phyloP scores from a whole-genome alignment of 1,139 yeast genomes.

The Kodamaea plutei region DNA sequence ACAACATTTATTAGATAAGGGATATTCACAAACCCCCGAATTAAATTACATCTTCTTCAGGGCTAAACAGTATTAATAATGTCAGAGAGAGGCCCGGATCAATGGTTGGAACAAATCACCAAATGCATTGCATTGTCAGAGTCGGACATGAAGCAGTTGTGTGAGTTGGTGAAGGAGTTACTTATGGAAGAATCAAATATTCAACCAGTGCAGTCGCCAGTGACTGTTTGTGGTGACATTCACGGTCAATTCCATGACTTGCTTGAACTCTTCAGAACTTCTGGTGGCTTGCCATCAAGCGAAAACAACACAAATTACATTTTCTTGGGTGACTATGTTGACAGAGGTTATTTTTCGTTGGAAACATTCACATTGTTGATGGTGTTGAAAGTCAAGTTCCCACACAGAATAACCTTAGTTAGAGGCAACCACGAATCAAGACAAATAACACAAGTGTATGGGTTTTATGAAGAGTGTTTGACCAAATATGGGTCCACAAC shows the following conservation, averaged over 20 bases:
- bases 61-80: no score
- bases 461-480: constrained; percentile 86
- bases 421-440: constrained; percentile 94
- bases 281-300: constrained; percentile 81
- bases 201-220: constrained; percentile 95
- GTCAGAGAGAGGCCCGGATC: constrained; percentile 88
- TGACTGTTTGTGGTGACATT: constrained; percentile 96
- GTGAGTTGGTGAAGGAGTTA: constrained; percentile 64
- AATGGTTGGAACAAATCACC: constrained; percentile 91
- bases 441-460: constrained; percentile 94
- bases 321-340: constrained; percentile 94
- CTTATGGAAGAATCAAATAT: constrained; percentile 53
- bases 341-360: constrained; percentile 89
- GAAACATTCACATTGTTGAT: constrained; percentile 90
- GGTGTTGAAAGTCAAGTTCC: constrained; percentile 85
- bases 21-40: no score
- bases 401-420: constrained; percentile 80
- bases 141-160: constrained; percentile 91
- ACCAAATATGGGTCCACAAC: constrained; percentile 94
- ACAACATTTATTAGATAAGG: no score
- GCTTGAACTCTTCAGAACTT: constrained; percentile 82
- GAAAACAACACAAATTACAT: constrained; percentile 58
- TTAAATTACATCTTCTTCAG: no score
- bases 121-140: constrained; percentile 88
- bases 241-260: constrained; percentile 98